Evolutionary conservation across 164 flowering plant species (phyloP).

Genomic region (Chimonanthus praecox): DNA sequence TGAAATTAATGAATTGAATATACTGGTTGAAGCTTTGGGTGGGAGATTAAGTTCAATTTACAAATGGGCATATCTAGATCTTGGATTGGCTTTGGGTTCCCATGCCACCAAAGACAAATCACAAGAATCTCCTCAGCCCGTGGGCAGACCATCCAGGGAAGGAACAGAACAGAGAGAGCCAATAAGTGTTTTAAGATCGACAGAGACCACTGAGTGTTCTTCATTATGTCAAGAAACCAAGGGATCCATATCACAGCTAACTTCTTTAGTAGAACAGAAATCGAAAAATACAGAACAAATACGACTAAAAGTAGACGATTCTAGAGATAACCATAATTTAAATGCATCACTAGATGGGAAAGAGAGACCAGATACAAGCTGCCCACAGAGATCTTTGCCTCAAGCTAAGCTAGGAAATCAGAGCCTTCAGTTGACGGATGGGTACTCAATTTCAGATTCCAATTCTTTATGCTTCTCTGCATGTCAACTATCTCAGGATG

Average conservation of each 20-base stretch:
- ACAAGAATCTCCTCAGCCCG: slow-evolving; percentile 5
- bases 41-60: slow-evolving; percentile 70
- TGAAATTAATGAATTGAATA: slow-evolving; percentile 44
- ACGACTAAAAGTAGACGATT: not conserved
- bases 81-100: slow-evolving; percentile 49
- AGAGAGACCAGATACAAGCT: not conserved
- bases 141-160: not conserved
- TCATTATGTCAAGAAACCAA: not conserved
- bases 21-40: slow-evolving; percentile 61
- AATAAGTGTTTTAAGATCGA: not conserved
- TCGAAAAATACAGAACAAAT: slow-evolving; percentile 3
- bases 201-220: not conserved
- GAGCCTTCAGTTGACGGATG: slow-evolving; percentile 7
- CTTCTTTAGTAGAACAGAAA: slow-evolving; percentile 12
- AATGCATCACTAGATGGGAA: slow-evolving; percentile 3
- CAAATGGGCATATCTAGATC: slow-evolving; percentile 68
- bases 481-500: too few relatives aligned
- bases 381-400: not conserved
- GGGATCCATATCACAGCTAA: not conserved
- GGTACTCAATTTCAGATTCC: slow-evolving; percentile 2
- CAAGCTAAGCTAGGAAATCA: slow-evolving; percentile 8
- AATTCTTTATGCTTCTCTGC: not conserved
- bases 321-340: slow-evolving; percentile 3
- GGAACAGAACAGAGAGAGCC: slow-evolving; percentile 10
- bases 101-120: slow-evolving; percentile 35